Base-by-base conservation (phyloP, 805 yeast species). In the Saturnispora hagleri region DNA sequence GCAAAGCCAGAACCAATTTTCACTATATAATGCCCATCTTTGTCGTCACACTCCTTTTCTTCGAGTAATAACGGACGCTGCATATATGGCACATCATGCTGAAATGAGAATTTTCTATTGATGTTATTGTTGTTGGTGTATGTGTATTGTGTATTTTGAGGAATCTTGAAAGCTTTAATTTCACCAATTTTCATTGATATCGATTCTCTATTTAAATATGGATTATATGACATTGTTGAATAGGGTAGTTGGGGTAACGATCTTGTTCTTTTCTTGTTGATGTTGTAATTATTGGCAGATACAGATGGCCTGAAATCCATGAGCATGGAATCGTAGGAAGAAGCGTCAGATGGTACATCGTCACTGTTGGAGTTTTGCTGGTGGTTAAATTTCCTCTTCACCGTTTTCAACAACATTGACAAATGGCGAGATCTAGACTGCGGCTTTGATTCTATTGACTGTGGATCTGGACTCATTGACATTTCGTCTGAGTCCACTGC, bases 11-110 rank as follows among this genome's bases (percentile, higher is more conserved):
- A 81, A 53, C 81, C 80, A 9, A 73, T 67, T 47, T 74, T 75
- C 13, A 82, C 80, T 47, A 82, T 76, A 61, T 82, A 85, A 63
- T 86, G 89, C 3, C 95, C 95, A 55, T 85, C 84, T 53, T 79
- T 77, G 59, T 84, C 89, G 59, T 78, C 84, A 59, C 82, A 79
- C 2, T 60, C 60, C 4, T 56, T 54, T 12, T 62, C 66, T 13
- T 53, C 50, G 15, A 60, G 53, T 9, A 51, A 41, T 6, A 43
- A 12, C 4, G 64, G 52, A 31, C 38, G 34, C 24, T 44, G 38
- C 38, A 38, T 43, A 17, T 36, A 38, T 3, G 48, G 38, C 2
- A 44, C 33, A 17, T 46, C 47, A 35, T 48, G 42, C 34, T 60
- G 57, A 47, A 65, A 64, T 12, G 68, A 64, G 7, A 61, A 54